Base-by-base conservation (phyloP, 2,329 filamentous ascomycete species). In the Zymoseptoria brevis region DNA sequence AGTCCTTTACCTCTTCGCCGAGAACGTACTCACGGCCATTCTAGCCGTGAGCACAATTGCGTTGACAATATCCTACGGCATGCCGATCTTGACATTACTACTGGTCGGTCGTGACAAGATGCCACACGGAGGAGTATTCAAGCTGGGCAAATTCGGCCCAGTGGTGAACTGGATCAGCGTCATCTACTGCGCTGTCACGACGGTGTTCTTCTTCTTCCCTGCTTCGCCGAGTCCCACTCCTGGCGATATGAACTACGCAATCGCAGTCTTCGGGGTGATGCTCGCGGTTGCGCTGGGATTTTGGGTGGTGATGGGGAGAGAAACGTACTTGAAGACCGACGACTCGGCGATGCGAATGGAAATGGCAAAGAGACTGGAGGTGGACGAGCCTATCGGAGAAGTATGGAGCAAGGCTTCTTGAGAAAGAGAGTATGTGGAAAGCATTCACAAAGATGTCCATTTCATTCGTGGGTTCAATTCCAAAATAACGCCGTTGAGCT, bases 241-340 rank as follows among this genome's bases (percentile, higher is more conserved):
- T 0, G 69, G 71, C n/a, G 79, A 83, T 60, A 83, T 83, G 81
- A 83, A 83, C 68, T 83, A 78, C 65, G 81, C 81, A 5, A 82
- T 83, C 63, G 81, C 77, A 0, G 80, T 83, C 0, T 83, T 83
- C 63, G 81, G 79, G 1, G 74, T 82, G 21, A 81, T 83, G 80
- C 62, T 83, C 55, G 71, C 81, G 2, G 73, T 82, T 7, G 74
- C 79, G 0, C 48, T 81, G 1, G 73, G 69, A 0, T 83, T 82
- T 60, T 83, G 80, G 80, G 70, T 81, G 45, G 55, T 80, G 48
- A 75, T 76, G 64, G 81, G 80, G 1, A 74, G 74, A 4, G 65
- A 68, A 22, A 71, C 75, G 53, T 69, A 78, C 71, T 54, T 65
- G 29, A 61, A 57, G 41, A 61, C 61, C 4, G 60, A 64, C n/a